These are phyloP conservation scores for Rosa chinensis DNA, from an alignment of 306 rosid genomes.

Conservation along the genomic window DNA sequence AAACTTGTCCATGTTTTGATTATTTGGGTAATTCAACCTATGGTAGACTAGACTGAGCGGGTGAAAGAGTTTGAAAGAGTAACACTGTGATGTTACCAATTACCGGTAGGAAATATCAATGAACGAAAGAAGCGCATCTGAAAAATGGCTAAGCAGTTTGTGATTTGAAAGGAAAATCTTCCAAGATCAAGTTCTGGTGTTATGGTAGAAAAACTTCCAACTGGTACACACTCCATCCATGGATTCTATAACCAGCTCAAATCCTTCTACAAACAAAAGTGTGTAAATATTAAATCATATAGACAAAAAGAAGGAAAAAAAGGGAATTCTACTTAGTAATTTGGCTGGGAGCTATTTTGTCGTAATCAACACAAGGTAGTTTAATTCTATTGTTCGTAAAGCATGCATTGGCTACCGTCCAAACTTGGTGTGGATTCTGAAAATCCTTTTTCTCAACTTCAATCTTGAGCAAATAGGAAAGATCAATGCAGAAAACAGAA, in stretches of 20 bases:
- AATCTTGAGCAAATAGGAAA: background rate
- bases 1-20: no score
- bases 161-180: background rate
- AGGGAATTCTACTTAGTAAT: constrained; percentile 5
- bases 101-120: background rate
- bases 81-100: no score
- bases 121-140: background rate
- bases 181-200: background rate
- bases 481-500: background rate
- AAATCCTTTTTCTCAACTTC: constrained; percentile 81
- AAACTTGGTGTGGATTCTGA: constrained; percentile 64
- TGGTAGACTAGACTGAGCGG: no score
- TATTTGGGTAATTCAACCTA: no score
- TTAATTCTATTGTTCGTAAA: constrained; percentile 61
- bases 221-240: background rate
- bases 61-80: no score
- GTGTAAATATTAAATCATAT: background rate
- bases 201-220: background rate
- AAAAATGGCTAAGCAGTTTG: background rate
- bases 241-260: background rate
- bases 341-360: constrained; percentile 33
- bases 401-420: constrained; percentile 67
- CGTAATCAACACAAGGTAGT: constrained; percentile 54
- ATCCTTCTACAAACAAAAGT: background rate
- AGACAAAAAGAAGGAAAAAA: background rate